A percentile compares a stretch with the other conserved stretches of the same genome.
Evolutionary conservation across 805 yeast species (phyloP).

Genomic region (Yamadazyma paraphyllophila): DNA sequence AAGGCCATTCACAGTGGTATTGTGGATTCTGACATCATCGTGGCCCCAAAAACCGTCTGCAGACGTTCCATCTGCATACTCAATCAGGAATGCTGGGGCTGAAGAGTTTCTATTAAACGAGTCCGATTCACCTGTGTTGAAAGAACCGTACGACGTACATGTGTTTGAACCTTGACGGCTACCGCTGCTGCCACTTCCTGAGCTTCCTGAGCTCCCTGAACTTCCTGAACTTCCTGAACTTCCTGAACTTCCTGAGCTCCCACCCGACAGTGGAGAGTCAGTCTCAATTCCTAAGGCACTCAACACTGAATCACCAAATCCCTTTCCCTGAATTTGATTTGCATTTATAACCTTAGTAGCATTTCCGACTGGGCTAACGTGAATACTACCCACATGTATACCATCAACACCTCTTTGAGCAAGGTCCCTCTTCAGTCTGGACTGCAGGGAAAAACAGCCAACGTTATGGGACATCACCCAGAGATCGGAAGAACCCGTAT

Average conservation of each 20-base stretch:
- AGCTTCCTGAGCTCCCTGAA: slow-evolving; percentile 3
- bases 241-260: slow-evolving; percentile 5
- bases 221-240: neutral
- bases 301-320: neutral
- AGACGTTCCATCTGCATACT: slow-evolving; percentile 48
- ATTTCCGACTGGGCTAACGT: neutral
- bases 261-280: neutral
- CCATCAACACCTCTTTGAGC: neutral
- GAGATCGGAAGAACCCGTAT: slow-evolving; percentile 43
- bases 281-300: slow-evolving; percentile 8
- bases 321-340: slow-evolving; percentile 6
- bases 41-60: slow-evolving; percentile 59
- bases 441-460: slow-evolving; percentile 15
- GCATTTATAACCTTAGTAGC: neutral
- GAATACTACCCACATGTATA: slow-evolving; percentile 13
- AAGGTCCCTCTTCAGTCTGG: slow-evolving; percentile 1
- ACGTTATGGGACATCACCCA: slow-evolving; percentile 40
- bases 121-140: slow-evolving; percentile 23
- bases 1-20: slow-evolving; percentile 44
- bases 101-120: slow-evolving; percentile 41
- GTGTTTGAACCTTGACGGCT: slow-evolving; percentile 3
- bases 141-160: slow-evolving; percentile 9
- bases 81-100: slow-evolving; percentile 39
- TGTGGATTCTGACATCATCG: slow-evolving; percentile 58
- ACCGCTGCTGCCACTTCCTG: neutral